Evolutionary conservation across 805 yeast species (phyloP), one percentile per base, ranked within the genome.

Genomic region (Saturnispora gosingensis): DNA sequence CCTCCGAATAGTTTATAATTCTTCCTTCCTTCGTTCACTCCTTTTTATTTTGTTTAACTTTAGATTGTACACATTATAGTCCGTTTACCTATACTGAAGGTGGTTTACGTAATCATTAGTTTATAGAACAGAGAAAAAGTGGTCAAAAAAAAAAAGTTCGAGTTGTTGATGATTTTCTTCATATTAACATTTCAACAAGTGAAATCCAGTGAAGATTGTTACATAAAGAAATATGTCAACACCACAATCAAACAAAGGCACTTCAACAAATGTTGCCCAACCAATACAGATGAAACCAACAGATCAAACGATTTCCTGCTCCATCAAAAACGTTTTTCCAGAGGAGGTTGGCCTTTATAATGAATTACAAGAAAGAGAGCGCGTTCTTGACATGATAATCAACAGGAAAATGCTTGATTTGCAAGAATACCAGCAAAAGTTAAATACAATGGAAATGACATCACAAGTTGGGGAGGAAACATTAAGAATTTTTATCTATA

Each of bases 351-450:
- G 76, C 18, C 71, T 81, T 52, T 87, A 86, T 67, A 78, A 84
- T 60, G 75, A 81, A 50, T 72, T 91, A 45, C 76, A 78, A 56
- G 88, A 85, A 8, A 88, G 90, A n/a, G 99, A 93, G 66, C 77
- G 81, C 54, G 76, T 81, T 56, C 68, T 91, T 45, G 98, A 93
- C 66, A 78, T 91, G 52, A 75, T 86, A 57, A 80, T 88, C 38
- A 81, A 90, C 44, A 80, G 95, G 54, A 91, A 91, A 65, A 78
- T 88, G 55, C 76, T 87, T 50, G 98, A 91, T 61, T 73, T 89
- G 52, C 95, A 88, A 64, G 95, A 90, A 53, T 61, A 74, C 72
- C 65, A 69, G 74, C 54, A 74, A 74, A 46, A 48, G 25, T 28
- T 54, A 16, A 45, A 39, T 6, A 52, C 54, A 11, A 32, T 22